Conservation (phyloP, 208 protist genomes). For the Trypanosoma vivax region DNA sequence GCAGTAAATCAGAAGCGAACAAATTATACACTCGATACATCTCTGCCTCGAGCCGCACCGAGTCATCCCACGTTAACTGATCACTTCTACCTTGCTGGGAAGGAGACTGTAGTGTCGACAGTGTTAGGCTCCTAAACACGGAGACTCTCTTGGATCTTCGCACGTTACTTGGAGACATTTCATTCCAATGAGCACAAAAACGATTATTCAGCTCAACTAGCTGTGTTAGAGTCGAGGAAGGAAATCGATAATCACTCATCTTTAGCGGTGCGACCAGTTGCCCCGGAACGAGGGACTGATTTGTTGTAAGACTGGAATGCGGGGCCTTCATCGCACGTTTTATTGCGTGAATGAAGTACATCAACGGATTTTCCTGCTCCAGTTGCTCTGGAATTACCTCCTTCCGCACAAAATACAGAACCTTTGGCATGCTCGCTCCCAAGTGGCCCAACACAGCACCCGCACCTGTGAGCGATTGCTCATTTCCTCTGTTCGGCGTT, state of each 20-base stretch:
- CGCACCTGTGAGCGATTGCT: background rate
- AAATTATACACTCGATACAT: conserved; percentile 38
- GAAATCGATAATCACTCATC: conserved; percentile 58
- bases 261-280: conserved; percentile 51
- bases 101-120: background rate
- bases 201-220: conserved; percentile 33
- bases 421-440: conserved; percentile 37
- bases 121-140: background rate
- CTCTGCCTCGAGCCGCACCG: conserved; percentile 36
- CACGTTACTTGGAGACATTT: background rate
- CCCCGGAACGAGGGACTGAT: conserved; percentile 37
- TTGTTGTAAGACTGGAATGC: conserved; percentile 20
- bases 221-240: conserved; percentile 18
- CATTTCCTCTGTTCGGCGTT: conserved; percentile 10
- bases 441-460: background rate
- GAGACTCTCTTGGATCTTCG: background rate
- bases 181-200: conserved; percentile 16
- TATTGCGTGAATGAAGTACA: conserved; percentile 13
- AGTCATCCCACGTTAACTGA: background rate
- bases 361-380: conserved; percentile 2
- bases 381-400: conserved; percentile 23
- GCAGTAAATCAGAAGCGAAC: conserved; percentile 29
- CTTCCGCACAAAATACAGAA: conserved; percentile 57
- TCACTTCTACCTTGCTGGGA: background rate
- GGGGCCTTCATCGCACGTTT: conserved; percentile 7